A percentile compares a stretch with the other conserved stretches of the same genome.
These are phyloP conservation scores for Leishmania tropica DNA, from an alignment of 208 protist genomes.

Conservation along the genomic window DNA sequence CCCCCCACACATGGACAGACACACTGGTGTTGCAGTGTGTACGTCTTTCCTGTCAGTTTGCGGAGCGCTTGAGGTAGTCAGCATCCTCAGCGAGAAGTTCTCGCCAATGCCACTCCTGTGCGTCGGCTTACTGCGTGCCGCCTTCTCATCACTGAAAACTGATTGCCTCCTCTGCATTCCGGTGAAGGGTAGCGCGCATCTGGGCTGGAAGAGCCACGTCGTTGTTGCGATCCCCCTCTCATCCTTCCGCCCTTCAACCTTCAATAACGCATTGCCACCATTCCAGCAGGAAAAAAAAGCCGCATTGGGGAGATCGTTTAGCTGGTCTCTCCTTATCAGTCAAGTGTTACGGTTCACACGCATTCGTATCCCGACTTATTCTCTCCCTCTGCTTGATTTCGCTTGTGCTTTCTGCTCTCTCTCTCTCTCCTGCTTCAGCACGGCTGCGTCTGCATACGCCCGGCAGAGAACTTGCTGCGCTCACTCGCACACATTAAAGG, in stretches of 20 bases:
- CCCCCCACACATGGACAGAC: background rate
- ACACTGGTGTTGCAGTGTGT: background rate
- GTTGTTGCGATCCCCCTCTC: background rate
- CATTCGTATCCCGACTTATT: background rate
- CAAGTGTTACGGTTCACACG: background rate
- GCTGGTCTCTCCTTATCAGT: background rate
- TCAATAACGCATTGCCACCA: background rate
- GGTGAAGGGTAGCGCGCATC: background rate
- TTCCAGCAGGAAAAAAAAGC: background rate
- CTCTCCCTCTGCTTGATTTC: background rate
- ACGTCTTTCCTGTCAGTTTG: background rate
- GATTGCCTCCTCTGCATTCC: background rate
- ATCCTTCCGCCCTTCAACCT: background rate
- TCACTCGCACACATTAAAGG: background rate
- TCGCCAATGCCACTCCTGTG: background rate
- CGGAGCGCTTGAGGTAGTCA: background rate
- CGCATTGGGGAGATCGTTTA: background rate
- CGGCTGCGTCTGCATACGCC: background rate
- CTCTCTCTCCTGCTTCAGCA: background rate
- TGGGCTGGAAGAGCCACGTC: background rate
- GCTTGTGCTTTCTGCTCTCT: background rate
- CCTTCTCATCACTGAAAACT: background rate
- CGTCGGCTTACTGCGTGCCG: background rate
- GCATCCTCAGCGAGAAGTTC: background rate
- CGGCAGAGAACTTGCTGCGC: background rate